Evolutionary conservation across 108 stramenopile genomes (phyloP).

Genomic region (Conticribra weissflogii): DNA sequence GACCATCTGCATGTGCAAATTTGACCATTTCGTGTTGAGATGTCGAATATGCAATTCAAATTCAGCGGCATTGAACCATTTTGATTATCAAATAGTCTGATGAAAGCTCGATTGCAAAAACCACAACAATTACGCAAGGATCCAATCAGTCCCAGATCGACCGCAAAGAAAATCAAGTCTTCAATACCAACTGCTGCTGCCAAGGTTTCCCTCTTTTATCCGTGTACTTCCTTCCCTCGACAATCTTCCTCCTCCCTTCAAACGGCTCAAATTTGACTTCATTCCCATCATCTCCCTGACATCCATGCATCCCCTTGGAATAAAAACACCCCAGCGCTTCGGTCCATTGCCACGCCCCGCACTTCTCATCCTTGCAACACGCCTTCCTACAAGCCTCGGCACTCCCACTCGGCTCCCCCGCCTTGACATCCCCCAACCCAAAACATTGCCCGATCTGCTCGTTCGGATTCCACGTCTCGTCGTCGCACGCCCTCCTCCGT

Average conservation of each 20-base stretch:
- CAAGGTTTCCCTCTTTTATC: conserved; percentile 42
- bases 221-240: conserved; percentile 32
- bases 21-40: too few relatives aligned
- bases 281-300: conserved; percentile 45
- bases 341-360: conserved; percentile 62
- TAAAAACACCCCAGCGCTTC: conserved; percentile 58
- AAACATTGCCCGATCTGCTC: conserved; percentile 64
- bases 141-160: too few relatives aligned
- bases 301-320: conserved; percentile 43
- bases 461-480: conserved; percentile 56
- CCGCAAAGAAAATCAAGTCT: too few relatives aligned
- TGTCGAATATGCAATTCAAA: too few relatives aligned
- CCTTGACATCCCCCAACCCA: conserved; percentile 57
- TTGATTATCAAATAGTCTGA: too few relatives aligned
- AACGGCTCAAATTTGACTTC: conserved; percentile 58
- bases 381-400: conserved; percentile 53
- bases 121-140: too few relatives aligned
- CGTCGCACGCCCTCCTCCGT: conserved; percentile 26
- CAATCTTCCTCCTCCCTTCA: conserved; percentile 54
- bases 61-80: too few relatives aligned
- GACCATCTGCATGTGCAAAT: too few relatives aligned
- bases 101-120: too few relatives aligned
- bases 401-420: conserved; percentile 22
- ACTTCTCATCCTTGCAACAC: conserved; percentile 55
- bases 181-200: conserved; percentile 29